These are phyloP conservation scores for Suillus clintonianus DNA, from an alignment of 768 basidiomycete species.

Conservation along the genomic window DNA sequence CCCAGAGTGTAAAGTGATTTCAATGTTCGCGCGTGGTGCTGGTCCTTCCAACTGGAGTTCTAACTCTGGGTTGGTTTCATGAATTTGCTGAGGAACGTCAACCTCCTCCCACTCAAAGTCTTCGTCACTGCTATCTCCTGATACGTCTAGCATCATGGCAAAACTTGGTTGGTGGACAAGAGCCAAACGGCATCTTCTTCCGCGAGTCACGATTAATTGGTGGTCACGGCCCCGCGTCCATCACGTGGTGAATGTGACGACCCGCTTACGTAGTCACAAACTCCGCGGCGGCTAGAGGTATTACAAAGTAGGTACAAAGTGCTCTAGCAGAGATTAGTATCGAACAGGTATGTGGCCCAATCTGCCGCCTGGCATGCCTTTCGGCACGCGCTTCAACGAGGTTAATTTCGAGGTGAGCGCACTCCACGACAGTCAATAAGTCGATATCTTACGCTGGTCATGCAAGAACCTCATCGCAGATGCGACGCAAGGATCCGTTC, in stretches of 20 bases:
- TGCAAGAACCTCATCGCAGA: constrained; percentile 18
- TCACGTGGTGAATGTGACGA: constrained; percentile 17
- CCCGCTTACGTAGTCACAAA: neutral
- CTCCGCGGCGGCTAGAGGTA: neutral
- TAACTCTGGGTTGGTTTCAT: constrained; percentile 17
- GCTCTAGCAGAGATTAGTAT: neutral
- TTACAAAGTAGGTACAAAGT: neutral
- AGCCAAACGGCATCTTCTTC: neutral
- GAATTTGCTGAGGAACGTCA: constrained; percentile 41
- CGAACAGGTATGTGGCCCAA: neutral
- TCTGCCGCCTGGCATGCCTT: neutral
- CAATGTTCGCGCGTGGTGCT: constrained; percentile 52
- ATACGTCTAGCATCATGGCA: constrained; percentile 18
- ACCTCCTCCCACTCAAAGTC: constrained; percentile 86
- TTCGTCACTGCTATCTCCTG: constrained; percentile 50
- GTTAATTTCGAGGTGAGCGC: constrained; percentile 25
- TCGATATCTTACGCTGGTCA: neutral
- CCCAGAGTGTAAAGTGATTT: constrained; percentile 67
- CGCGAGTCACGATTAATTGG: constrained; percentile 7
- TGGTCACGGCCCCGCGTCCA: constrained; percentile 19
- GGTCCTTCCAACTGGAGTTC: constrained; percentile 27
- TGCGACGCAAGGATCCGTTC: constrained; percentile 12
- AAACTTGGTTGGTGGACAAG: neutral
- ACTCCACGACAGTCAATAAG: neutral
- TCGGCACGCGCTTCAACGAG: neutral